phyloP scores from a whole-genome alignment of 306 rosid species.

The Bauhinia variegata region DNA sequence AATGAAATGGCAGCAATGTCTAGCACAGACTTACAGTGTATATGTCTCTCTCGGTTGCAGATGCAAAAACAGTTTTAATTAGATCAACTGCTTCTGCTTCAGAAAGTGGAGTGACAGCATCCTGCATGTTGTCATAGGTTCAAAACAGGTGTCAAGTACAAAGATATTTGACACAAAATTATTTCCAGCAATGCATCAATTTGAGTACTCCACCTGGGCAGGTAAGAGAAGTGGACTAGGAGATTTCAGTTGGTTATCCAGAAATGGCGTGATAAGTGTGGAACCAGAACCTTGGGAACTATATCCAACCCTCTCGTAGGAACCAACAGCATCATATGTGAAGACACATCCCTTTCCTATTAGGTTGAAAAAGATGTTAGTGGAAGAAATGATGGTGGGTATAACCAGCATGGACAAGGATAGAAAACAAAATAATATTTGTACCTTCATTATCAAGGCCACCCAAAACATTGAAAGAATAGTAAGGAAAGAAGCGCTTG shows the following conservation, averaged over 20 bases:
- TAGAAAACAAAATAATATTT: conserved; percentile 25
- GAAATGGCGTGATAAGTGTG: conserved; percentile 84
- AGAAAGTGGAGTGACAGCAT: conserved; percentile 89
- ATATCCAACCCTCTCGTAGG: conserved; percentile 98
- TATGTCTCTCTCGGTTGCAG: conserved; percentile 94
- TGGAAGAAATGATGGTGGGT: conserved; percentile 4
- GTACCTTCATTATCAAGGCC: conserved; percentile 95
- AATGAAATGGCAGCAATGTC: background rate
- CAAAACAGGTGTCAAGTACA: background rate
- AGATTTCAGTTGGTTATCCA: conserved; percentile 90
- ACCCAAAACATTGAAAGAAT: conserved; percentile 92
- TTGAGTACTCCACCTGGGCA: conserved; percentile 56
- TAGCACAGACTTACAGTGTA: conserved; percentile 72
- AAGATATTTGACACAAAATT: conserved; percentile 17
- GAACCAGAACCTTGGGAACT: conserved; percentile 98
- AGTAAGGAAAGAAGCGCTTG: conserved; percentile 97
- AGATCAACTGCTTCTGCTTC: conserved; percentile 84
- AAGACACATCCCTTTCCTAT: conserved; percentile 98
- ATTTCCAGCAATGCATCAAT: conserved; percentile 15
- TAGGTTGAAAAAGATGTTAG: conserved; percentile 27
- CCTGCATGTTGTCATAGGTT: conserved; percentile 49
- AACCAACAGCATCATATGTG: conserved; percentile 99
- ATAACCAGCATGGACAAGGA: conserved; percentile 21
- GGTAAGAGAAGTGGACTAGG: conserved; percentile 94
- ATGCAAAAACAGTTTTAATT: conserved; percentile 90